A percentile compares a stretch with the other conserved stretches of the same genome.
Conservation (phyloP, 805 yeast species). For the Nakazawaea ambrosiae region DNA sequence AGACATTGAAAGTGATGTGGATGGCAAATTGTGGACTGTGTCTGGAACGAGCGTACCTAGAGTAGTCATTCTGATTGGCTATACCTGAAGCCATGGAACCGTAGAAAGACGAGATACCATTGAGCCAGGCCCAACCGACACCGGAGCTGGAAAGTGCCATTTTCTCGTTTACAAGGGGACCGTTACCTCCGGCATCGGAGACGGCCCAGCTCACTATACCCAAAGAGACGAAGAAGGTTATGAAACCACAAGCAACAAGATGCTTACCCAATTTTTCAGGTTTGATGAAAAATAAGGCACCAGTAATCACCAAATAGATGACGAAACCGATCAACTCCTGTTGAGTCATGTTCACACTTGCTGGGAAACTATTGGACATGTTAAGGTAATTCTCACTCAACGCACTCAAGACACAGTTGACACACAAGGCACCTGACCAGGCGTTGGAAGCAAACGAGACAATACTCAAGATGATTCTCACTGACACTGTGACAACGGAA, state of each 20-base stretch:
- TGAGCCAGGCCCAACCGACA: constrained; percentile 35
- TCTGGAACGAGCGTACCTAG: constrained; percentile 21
- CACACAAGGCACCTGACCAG: constrained; percentile 19
- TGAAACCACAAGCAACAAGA: constrained; percentile 16
- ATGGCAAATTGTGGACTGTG: constrained; percentile 11
- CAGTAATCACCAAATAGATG: constrained; percentile 19
- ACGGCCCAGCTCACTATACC: constrained; percentile 24
- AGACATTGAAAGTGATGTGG: constrained; percentile 21
- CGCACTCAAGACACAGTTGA: constrained; percentile 15
- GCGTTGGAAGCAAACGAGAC: constrained; percentile 20
- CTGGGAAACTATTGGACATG: constrained; percentile 25
- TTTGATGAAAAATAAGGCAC: constrained; percentile 14
- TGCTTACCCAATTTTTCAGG: constrained; percentile 18
- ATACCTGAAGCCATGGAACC: constrained; percentile 32
- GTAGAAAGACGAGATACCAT: constrained; percentile 31
- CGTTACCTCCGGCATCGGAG: constrained; percentile 22
- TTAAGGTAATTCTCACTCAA: constrained; percentile 19
- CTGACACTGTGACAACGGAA: constrained; percentile 14
- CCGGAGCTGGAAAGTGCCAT: constrained; percentile 18
- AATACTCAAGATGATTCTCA: constrained; percentile 17
- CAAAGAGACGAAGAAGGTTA: constrained; percentile 25
- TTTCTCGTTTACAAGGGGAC: constrained; percentile 17
- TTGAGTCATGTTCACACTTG: constrained; percentile 26
- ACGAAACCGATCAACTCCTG: constrained; percentile 30
- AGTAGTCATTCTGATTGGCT: constrained; percentile 29